Base-by-base conservation (phyloP, 1,139 yeast genomes). In the Saccharomyces hybrid region DNA sequence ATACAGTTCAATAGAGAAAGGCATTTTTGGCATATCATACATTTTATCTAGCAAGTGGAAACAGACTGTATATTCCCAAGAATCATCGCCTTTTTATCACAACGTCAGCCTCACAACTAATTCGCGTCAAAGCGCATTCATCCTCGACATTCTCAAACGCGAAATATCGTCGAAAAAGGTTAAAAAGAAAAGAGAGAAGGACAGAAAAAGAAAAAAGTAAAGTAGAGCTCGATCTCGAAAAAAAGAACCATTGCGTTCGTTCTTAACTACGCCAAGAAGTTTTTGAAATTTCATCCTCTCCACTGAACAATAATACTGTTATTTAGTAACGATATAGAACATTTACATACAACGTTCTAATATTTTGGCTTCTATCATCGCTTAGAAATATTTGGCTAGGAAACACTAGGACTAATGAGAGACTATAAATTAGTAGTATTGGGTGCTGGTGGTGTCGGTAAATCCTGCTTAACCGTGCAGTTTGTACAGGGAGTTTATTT, bases 371-470 rank as follows among this genome's bases (percentile, higher is more conserved):
- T 29, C 32, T 29, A 29, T 29, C n/a, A 29, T 29, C 32, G 32
- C 13, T 29, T 7, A 5, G n/a, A 7, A 14, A 14, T 13, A 9
- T 29, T 9, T 29, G 6, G n/a, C n/a, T 13, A 29, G 13, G n/a
- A n/a, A 11, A 29, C 32, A 29, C 6, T 5, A 29, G n/a, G 32
- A 29, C 32, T 9, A 31, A 69, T 69, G 73, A 62, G 73, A 62
- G 77, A 74, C 58, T 89, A 87, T 73, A 88, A 91, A 69, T 76
- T 91, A 61, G 97, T 91, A 28, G 97, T 93, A 52, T 87, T 91
- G 51, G 98, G 98, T 53, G 98, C 97, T 48, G 98, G 98, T 70
- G 97, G 97, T 72, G 98, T 93, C 54, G 99, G 99, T 67, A 93
- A 93, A 70, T 88, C 97, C 25, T 97, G 97, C 31, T 77, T 91